Evolutionary conservation across 2,329 filamentous ascomycete species (phyloP).

Genomic region (Aspergillus tubingensis): DNA sequence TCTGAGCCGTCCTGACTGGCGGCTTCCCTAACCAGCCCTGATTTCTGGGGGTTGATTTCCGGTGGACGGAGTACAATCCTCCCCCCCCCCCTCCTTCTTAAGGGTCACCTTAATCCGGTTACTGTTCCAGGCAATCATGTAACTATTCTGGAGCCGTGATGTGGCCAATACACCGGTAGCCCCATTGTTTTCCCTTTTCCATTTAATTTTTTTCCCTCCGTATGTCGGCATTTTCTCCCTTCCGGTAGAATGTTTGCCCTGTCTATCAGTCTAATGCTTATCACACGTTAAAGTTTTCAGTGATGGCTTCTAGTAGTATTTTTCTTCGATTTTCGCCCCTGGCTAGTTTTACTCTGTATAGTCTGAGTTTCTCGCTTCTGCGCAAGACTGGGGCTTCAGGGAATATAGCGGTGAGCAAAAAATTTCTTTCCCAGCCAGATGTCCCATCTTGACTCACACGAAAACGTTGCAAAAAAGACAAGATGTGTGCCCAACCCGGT

Average conservation of each 20-base stretch:
- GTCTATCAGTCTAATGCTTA: neutral
- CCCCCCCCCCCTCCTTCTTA: no score
- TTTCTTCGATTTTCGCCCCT: neutral
- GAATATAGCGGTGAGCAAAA: neutral
- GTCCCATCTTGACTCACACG: neutral
- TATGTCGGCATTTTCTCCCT: neutral
- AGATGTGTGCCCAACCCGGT: neutral
- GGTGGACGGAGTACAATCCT: neutral
- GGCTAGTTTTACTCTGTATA: neutral
- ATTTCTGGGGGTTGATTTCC: neutral
- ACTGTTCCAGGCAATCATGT: constrained; percentile 7
- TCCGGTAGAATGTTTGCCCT: neutral
- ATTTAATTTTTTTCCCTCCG: neutral
- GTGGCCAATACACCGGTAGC: neutral
- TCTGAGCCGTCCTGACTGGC: constrained; percentile 22
- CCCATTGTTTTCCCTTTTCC: neutral
- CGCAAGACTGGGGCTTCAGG: neutral
- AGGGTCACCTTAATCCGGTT: neutral
- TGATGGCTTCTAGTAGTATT: neutral
- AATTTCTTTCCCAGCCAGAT: neutral
- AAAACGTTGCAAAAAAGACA: neutral
- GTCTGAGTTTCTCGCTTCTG: neutral
- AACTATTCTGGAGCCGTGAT: constrained; percentile 10
- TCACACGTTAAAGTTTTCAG: neutral
- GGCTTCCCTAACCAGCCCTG: neutral